phyloP scores from a whole-genome alignment of 805 yeast genomes.

The Yarrowia osloensis region DNA sequence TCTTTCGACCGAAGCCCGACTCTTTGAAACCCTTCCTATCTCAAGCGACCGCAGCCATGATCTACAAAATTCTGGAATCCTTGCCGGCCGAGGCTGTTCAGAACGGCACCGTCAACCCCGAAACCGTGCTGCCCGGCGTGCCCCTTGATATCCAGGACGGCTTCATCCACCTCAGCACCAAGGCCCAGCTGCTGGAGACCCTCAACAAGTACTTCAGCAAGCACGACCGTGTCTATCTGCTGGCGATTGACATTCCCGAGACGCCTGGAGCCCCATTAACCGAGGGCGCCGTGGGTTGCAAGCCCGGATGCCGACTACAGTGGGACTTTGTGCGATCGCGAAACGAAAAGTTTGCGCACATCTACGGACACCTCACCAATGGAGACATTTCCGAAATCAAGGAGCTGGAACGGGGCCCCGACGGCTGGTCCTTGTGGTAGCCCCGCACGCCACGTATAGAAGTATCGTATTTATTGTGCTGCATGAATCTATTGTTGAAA shows the following conservation, averaged over 20 bases:
- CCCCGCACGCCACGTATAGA: constrained; percentile 22
- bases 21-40: background rate
- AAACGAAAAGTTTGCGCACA: constrained; percentile 37
- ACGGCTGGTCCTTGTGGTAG: constrained; percentile 30
- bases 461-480: constrained; percentile 26
- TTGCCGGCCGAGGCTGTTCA: constrained; percentile 37
- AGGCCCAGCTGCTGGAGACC: constrained; percentile 36
- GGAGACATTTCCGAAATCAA: constrained; percentile 35
- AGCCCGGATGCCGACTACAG: constrained; percentile 34
- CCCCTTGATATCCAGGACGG: constrained; percentile 39
- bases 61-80: constrained; percentile 36
- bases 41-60: constrained; percentile 37
- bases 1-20: background rate
- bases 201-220: constrained; percentile 35
- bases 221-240: constrained; percentile 33
- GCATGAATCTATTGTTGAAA: constrained; percentile 4
- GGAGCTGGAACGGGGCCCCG: constrained; percentile 24
- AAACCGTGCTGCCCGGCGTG: constrained; percentile 36
- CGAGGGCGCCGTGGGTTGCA: constrained; percentile 37
- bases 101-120: constrained; percentile 34
- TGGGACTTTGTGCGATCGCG: constrained; percentile 39
- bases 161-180: constrained; percentile 39
- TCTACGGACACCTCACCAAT: constrained; percentile 38
- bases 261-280: constrained; percentile 31
- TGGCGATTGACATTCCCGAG: constrained; percentile 37